Percentiles rank a stretch among this genome's conserved stretches.
Conservation (phyloP, 2,329 filamentous ascomycete species). For the Exophiala calicioides region DNA sequence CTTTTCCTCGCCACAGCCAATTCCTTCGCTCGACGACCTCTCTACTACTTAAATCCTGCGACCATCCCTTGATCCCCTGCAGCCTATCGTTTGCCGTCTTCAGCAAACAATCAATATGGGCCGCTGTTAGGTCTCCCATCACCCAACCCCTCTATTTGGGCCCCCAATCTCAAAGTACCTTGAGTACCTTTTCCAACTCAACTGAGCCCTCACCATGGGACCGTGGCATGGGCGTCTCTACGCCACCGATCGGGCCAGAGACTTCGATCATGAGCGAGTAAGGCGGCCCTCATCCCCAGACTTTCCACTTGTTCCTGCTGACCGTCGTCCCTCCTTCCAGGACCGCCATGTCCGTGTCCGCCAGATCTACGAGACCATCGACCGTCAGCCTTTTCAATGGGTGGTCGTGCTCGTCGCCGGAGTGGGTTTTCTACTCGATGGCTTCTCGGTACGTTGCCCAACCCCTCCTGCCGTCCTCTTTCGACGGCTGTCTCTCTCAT, state of each 20-base stretch:
- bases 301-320: too few species aligned
- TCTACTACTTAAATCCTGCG: too few species aligned
- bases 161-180: constrained; percentile 15
- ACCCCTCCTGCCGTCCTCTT: too few species aligned
- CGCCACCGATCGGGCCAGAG: constrained; percentile 46
- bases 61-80: not conserved
- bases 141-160: constrained; percentile 15
- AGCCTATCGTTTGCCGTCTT: not conserved
- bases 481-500: constrained; percentile 22
- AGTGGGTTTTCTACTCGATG: constrained; percentile 54
- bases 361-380: constrained; percentile 48
- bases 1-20: too few species aligned
- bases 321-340: constrained; percentile 25
- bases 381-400: constrained; percentile 46
- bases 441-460: constrained; percentile 42
- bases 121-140: not conserved
- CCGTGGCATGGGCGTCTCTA: constrained; percentile 37
- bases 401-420: constrained; percentile 49
- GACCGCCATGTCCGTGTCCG: constrained; percentile 46
- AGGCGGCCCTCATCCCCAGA: constrained; percentile 10
- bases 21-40: too few species aligned
- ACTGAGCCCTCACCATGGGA: constrained; percentile 11
- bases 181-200: too few species aligned
- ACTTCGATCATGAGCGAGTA: constrained; percentile 46
- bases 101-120: constrained; percentile 3